These are phyloP conservation scores for Cladophialophora carrionii DNA, from an alignment of 2,329 filamentous ascomycete genomes.

Conservation along the genomic window DNA sequence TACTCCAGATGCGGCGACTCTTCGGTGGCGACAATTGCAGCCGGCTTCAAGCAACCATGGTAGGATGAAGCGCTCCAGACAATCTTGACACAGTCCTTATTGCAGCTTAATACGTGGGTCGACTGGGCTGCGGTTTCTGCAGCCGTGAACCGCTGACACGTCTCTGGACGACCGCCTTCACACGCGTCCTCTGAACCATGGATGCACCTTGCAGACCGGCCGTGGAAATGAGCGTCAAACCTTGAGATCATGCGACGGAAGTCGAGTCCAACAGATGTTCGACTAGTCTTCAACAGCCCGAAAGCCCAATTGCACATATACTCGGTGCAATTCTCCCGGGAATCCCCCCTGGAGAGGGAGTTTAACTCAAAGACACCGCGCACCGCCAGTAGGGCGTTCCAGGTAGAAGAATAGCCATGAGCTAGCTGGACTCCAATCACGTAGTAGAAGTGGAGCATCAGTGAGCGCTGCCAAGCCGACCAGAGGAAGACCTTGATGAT, in stretches of 20 bases:
- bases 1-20: background rate
- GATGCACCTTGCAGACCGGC: background rate
- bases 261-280: conserved; percentile 12
- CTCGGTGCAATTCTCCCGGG: conserved; percentile 7
- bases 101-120: background rate
- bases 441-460: conserved; percentile 18
- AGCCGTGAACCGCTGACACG: conserved; percentile 12
- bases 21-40: background rate
- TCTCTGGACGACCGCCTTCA: conserved; percentile 7
- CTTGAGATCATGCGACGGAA: conserved; percentile 12
- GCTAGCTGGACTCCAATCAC: conserved; percentile 10
- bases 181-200: background rate
- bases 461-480: conserved; percentile 13
- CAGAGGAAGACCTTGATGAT: conserved; percentile 15
- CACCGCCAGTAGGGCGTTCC: conserved; percentile 11
- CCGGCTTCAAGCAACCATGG: conserved; percentile 6
- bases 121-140: conserved; percentile 11
- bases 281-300: conserved; percentile 10
- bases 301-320: conserved; percentile 15
- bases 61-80: conserved; percentile 5
- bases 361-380: conserved; percentile 5
- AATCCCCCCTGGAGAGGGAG: conserved; percentile 1
- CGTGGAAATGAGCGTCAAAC: conserved; percentile 7
- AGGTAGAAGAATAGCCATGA: conserved; percentile 9
- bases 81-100: background rate